Conservation (phyloP, 352 stramenopile genomes). For the Globisporangium heterothallicum region DNA sequence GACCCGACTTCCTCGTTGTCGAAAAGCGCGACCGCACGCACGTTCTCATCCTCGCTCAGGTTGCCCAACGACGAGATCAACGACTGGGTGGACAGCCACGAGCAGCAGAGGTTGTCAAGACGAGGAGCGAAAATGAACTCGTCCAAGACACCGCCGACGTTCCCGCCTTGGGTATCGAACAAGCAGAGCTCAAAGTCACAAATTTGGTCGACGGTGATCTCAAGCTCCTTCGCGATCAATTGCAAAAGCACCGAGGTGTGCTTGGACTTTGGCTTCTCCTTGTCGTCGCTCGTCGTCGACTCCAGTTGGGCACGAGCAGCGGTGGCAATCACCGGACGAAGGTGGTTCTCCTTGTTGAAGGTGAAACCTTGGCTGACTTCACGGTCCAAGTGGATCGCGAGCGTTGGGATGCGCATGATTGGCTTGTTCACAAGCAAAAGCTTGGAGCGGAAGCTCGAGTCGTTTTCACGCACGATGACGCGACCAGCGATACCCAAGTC, state of each 20-base stretch:
- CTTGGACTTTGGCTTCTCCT: constrained; percentile 60
- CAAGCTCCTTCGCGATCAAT: constrained; percentile 89
- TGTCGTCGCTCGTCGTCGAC: constrained; percentile 37
- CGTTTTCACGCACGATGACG: constrained; percentile 86
- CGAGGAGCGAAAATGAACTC: constrained; percentile 97
- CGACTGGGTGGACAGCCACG: constrained; percentile 88
- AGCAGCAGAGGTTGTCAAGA: constrained; percentile 97
- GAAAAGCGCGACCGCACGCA: constrained; percentile 71
- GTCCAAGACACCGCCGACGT: constrained; percentile 87
- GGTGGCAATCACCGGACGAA: constrained; percentile 90
- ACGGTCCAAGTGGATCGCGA: constrained; percentile 97
- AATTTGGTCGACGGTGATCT: constrained; percentile 84
- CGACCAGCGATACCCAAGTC: constrained; percentile 92
- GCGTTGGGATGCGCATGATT: constrained; percentile 94
- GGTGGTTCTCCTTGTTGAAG: constrained; percentile 96
- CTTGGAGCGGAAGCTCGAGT: constrained; percentile 61
- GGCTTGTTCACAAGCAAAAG: constrained; percentile 93
- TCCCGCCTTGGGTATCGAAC: constrained; percentile 93
- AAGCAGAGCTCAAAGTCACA: constrained; percentile 96
- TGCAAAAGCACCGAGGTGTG: constrained; percentile 92
- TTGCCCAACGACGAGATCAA: constrained; percentile 77
- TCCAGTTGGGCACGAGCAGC: constrained; percentile 84
- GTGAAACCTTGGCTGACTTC: constrained; percentile 87
- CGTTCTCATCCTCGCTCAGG: constrained; percentile 65
- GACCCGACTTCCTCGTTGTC: constrained; percentile 96